Percentiles rank a stretch among this genome's conserved stretches.
Evolutionary conservation across 2,329 filamentous ascomycete genomes (phyloP).

Genomic region (Parastagonospora nodorum): DNA sequence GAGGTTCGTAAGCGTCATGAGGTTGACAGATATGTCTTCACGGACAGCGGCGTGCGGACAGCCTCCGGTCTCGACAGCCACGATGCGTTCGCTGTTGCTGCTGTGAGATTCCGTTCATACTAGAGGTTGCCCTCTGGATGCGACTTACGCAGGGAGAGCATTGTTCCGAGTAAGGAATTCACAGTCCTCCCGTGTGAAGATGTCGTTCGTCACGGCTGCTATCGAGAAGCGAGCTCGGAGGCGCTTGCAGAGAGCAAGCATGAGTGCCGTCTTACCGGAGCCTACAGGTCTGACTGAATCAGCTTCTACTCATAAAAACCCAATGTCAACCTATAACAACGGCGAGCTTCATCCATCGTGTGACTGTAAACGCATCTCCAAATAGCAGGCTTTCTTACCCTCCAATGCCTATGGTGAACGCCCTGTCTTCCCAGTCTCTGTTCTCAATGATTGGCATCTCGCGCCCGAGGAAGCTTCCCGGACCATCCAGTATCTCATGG

Average conservation of each 20-base stretch:
- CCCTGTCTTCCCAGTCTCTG: constrained; percentile 82
- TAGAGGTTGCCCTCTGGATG: neutral
- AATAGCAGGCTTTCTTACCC: constrained; percentile 64
- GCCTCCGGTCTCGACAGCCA: constrained; percentile 95
- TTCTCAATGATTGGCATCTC: constrained; percentile 95
- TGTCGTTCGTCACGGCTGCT: constrained; percentile 97
- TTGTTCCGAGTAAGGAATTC: constrained; percentile 91
- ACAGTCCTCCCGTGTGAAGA: constrained; percentile 96
- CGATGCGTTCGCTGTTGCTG: constrained; percentile 66
- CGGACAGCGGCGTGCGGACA: constrained; percentile 97
- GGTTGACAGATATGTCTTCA: constrained; percentile 93
- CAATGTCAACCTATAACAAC: neutral
- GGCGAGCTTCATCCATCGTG: neutral
- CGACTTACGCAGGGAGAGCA: constrained; percentile 70
- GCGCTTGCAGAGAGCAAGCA: constrained; percentile 88
- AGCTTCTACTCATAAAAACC: constrained; percentile 9
- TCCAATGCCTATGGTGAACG: constrained; percentile 97
- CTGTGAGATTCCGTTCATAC: neutral
- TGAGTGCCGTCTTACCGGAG: constrained; percentile 95
- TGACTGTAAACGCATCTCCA: neutral
- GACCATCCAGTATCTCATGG: constrained; percentile 93
- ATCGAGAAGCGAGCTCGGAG: constrained; percentile 83
- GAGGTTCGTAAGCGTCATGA: constrained; percentile 87
- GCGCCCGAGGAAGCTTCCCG: constrained; percentile 84
- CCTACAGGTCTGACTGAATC: constrained; percentile 75